Conservation (phyloP, 495 filamentous ascomycete genomes). For the Penicillium lividum region DNA sequence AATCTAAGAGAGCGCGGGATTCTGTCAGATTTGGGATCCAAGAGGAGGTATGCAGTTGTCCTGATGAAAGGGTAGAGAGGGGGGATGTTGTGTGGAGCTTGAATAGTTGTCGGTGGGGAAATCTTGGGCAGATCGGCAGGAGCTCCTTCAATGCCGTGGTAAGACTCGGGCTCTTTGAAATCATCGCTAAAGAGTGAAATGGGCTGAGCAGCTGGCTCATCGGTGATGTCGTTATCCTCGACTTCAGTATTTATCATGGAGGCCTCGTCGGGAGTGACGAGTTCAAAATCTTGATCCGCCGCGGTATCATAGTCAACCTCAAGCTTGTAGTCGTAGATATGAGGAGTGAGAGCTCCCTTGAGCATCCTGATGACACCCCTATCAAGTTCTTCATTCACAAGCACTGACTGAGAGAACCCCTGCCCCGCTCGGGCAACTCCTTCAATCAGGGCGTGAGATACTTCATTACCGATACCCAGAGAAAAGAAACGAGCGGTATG, state of each 20-base stretch:
- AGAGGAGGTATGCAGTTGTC: conserved; percentile 8
- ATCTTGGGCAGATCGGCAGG: conserved; percentile 8
- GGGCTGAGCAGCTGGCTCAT: neutral
- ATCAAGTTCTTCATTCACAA: conserved; percentile 12
- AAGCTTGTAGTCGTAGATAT: conserved; percentile 9
- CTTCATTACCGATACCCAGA: conserved; percentile 16
- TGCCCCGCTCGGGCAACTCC: conserved; percentile 15
- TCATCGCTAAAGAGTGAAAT: conserved; percentile 2
- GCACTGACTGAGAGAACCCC: conserved; percentile 15
- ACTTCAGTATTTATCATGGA: neutral
- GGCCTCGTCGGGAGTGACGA: neutral
- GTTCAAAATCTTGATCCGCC: conserved; percentile 3
- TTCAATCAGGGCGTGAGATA: conserved; percentile 15
- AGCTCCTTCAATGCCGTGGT: neutral
- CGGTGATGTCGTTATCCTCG: too few species aligned
- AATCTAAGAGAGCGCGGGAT: conserved; percentile 57
- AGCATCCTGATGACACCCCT: conserved; percentile 15
- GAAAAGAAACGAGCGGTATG: conserved; percentile 12
- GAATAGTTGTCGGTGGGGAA: conserved; percentile 1
- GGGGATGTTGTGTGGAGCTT: conserved; percentile 10
- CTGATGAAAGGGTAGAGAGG: conserved; percentile 16
- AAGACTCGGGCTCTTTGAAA: neutral
- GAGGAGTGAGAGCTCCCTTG: conserved; percentile 15
- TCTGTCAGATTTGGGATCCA: conserved; percentile 1
- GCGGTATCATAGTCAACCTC: conserved; percentile 5